Percentiles rank a stretch among this genome's conserved stretches.
These are phyloP conservation scores for Arabidopsis suecica DNA, from an alignment of 345 rosid species.

Conservation along the genomic window DNA sequence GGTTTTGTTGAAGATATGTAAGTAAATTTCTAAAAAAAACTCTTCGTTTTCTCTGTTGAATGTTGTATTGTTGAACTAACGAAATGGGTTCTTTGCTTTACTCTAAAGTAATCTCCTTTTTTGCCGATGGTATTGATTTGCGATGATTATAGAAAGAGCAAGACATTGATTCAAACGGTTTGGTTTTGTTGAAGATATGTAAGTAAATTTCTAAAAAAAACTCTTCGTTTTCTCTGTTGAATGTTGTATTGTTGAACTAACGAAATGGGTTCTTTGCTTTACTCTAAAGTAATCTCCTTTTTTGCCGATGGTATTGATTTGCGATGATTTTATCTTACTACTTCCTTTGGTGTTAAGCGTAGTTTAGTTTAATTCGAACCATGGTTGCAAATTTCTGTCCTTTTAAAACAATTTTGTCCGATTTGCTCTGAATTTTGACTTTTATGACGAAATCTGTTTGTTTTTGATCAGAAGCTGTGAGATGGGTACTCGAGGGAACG, in stretches of 20 bases:
- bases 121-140: not conserved
- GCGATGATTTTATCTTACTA: not conserved
- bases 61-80: too few relatives aligned
- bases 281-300: slow-evolving; percentile 18
- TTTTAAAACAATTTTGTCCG: not conserved
- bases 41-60: not conserved
- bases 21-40: not conserved
- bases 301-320: not conserved
- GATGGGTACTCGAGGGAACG: slow-evolving; percentile 49
- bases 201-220: not conserved
- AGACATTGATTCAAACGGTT: not conserved
- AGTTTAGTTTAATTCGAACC: not conserved
- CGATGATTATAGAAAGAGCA: not conserved
- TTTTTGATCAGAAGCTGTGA: slow-evolving; percentile 45
- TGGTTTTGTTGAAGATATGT: not conserved
- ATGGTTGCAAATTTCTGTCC: not conserved
- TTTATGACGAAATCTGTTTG: not conserved
- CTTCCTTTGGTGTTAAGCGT: not conserved
- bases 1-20: not conserved
- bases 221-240: not conserved
- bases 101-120: slow-evolving; percentile 20
- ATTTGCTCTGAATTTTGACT: slow-evolving; percentile 6
- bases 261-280: not conserved
- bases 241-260: too few relatives aligned
- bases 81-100: not conserved